Conservation (phyloP, 768 basidiomycete species). For the Candolleomyces eurysporus region DNA sequence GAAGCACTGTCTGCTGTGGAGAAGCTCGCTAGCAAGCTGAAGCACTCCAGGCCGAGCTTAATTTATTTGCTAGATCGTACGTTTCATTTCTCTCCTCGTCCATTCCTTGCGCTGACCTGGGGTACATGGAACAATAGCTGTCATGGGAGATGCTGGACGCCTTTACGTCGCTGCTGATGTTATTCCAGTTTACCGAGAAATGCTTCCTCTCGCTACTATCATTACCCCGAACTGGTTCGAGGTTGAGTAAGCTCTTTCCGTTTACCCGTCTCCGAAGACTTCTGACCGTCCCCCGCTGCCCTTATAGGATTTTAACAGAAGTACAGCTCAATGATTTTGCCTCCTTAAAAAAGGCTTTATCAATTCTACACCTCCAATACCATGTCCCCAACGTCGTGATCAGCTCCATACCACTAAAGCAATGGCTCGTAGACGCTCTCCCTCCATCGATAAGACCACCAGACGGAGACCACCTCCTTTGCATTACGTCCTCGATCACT, state of each 20-base stretch:
- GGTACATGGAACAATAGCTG: slow-evolving; percentile 50
- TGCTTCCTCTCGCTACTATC: slow-evolving; percentile 82
- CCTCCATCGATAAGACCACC: slow-evolving; percentile 43
- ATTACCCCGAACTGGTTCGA: slow-evolving; percentile 99
- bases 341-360: slow-evolving; percentile 68
- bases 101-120: background rate
- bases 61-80: slow-evolving; percentile 91
- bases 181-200: slow-evolving; percentile 78
- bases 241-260: slow-evolving; percentile 66
- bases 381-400: slow-evolving; percentile 86
- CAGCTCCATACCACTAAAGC: slow-evolving; percentile 76
- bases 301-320: slow-evolving; percentile 70
- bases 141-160: slow-evolving; percentile 88
- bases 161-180: slow-evolving; percentile 89
- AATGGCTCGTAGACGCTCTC: slow-evolving; percentile 57
- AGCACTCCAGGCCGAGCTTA: slow-evolving; percentile 52
- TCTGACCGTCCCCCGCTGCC: slow-evolving; percentile 23
- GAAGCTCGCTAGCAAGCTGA: slow-evolving; percentile 59
- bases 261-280: background rate
- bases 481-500: slow-evolving; percentile 58
- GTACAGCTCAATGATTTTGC: slow-evolving; percentile 60
- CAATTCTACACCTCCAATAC: slow-evolving; percentile 72
- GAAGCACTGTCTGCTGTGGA: slow-evolving; percentile 71
- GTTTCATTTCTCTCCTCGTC: slow-evolving; percentile 23
- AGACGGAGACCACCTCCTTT: slow-evolving; percentile 61